These are phyloP conservation scores for Apophysomyces sp. DNA, from an alignment of 371 early-diverging fungal species.

Conservation along the genomic window DNA sequence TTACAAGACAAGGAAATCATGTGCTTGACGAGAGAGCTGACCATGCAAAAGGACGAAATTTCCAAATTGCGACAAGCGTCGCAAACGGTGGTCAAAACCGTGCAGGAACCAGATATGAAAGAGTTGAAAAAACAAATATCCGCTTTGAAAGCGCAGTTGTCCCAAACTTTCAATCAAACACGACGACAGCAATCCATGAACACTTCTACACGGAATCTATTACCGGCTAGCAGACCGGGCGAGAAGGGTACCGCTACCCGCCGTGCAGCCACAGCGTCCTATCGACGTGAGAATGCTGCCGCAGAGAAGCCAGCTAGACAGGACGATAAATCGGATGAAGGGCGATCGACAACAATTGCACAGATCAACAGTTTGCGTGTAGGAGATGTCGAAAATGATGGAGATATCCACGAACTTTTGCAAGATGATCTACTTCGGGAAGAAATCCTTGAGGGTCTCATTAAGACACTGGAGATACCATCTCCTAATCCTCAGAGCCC, in stretches of 20 bases:
- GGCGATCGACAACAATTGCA: conserved; percentile 5
- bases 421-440: conserved; percentile 76
- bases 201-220: not conserved
- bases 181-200: conserved; percentile 6
- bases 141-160: conserved; percentile 30
- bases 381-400: conserved; percentile 15
- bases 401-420: conserved; percentile 42
- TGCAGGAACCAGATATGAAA: conserved; percentile 14
- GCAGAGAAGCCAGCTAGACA: not conserved
- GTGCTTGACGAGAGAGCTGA: conserved; percentile 59
- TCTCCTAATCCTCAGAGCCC: conserved; percentile 71
- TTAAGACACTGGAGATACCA: conserved; percentile 77
- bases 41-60: conserved; percentile 70
- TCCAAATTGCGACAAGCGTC: conserved; percentile 56
- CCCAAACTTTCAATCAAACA: conserved; percentile 15
- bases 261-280: not conserved
- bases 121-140: conserved; percentile 34
- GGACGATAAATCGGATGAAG: conserved; percentile 27
- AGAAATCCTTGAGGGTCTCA: conserved; percentile 81
- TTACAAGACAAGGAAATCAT: conserved; percentile 63
- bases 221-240: conserved; percentile 5
- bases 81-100: conserved; percentile 11
- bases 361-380: not conserved
- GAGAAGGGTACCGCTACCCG: not conserved
- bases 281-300: conserved; percentile 11